These are phyloP conservation scores for Mrakia blollopis DNA, from an alignment of 768 basidiomycete genomes.

Conservation along the genomic window DNA sequence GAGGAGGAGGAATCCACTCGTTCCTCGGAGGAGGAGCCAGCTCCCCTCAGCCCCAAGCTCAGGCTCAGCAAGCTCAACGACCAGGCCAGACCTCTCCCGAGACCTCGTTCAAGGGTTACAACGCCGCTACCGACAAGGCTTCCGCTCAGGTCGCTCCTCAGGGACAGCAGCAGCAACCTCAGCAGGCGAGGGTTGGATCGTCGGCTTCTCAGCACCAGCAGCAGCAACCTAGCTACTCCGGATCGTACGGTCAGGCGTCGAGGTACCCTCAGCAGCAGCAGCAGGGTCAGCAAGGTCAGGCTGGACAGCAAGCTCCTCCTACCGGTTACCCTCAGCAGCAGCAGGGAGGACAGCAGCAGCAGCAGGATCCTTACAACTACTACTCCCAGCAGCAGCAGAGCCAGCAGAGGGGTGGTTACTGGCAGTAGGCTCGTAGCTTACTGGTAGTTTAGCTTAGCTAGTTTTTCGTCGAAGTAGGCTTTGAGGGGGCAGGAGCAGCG, in stretches of 20 bases:
- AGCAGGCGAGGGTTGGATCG: slow-evolving; percentile 10
- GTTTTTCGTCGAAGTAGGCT: neutral
- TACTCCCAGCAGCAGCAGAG: slow-evolving; percentile 32
- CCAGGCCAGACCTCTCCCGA: slow-evolving; percentile 31
- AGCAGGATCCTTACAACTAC: slow-evolving; percentile 25
- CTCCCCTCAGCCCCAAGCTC: slow-evolving; percentile 29
- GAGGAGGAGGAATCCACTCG: slow-evolving; percentile 33
- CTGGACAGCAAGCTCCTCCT: neutral
- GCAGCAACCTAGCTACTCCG: slow-evolving; percentile 13
- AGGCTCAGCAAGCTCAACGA: slow-evolving; percentile 22
- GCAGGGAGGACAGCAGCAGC: slow-evolving; percentile 31
- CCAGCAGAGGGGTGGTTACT: slow-evolving; percentile 25
- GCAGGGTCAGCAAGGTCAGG: neutral
- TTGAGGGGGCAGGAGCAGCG: no score
- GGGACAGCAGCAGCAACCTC: slow-evolving; percentile 23
- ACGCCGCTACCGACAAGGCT: slow-evolving; percentile 7
- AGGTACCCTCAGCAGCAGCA: slow-evolving; percentile 18
- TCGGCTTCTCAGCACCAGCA: slow-evolving; percentile 23
- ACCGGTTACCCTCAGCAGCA: slow-evolving; percentile 24
- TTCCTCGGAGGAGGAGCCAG: slow-evolving; percentile 32
- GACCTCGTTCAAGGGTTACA: slow-evolving; percentile 31
- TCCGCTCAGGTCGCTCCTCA: slow-evolving; percentile 1
- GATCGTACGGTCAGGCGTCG: neutral
- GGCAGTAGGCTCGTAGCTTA: slow-evolving; percentile 10
- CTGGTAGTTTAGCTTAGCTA: neutral